Conservation (phyloP, 1,284 basidiomycete species). For the Ganoderma lingzhi region DNA sequence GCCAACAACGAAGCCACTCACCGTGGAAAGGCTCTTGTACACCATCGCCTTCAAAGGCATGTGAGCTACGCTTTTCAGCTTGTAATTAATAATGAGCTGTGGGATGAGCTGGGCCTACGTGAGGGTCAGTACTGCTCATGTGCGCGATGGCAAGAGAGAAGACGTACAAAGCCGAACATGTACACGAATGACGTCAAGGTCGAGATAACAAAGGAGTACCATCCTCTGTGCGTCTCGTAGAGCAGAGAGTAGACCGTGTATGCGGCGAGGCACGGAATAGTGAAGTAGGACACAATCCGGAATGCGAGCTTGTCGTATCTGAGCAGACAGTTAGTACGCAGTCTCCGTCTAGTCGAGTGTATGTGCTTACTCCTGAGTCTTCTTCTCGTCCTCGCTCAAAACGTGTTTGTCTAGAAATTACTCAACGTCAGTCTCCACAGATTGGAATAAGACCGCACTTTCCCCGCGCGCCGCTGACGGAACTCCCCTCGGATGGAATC, state of each 20-base stretch:
- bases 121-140: constrained; percentile 11
- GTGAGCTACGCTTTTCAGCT: constrained; percentile 92
- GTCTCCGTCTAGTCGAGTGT: neutral
- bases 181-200: constrained; percentile 91
- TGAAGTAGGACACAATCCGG: constrained; percentile 89
- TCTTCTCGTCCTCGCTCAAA: constrained; percentile 93
- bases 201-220: constrained; percentile 95
- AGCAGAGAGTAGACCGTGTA: constrained; percentile 92
- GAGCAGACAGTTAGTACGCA: constrained; percentile 30
- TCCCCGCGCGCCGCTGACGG: neutral
- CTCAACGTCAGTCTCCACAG: neutral
- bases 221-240: constrained; percentile 91
- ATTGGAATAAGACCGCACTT: neutral
- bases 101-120: constrained; percentile 87
- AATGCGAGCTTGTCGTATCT: constrained; percentile 90
- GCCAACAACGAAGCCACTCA: constrained; percentile 9
- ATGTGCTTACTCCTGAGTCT: constrained; percentile 89
- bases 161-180: constrained; percentile 95
- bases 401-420: constrained; percentile 85
- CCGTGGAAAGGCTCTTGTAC: constrained; percentile 91
- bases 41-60: constrained; percentile 98
- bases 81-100: constrained; percentile 96
- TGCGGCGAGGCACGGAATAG: constrained; percentile 84
- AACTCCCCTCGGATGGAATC: neutral
- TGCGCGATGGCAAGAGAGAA: neutral